These are phyloP conservation scores for Neurospora sp. DNA, from an alignment of 2,329 filamentous ascomycete genomes.

Conservation along the genomic window DNA sequence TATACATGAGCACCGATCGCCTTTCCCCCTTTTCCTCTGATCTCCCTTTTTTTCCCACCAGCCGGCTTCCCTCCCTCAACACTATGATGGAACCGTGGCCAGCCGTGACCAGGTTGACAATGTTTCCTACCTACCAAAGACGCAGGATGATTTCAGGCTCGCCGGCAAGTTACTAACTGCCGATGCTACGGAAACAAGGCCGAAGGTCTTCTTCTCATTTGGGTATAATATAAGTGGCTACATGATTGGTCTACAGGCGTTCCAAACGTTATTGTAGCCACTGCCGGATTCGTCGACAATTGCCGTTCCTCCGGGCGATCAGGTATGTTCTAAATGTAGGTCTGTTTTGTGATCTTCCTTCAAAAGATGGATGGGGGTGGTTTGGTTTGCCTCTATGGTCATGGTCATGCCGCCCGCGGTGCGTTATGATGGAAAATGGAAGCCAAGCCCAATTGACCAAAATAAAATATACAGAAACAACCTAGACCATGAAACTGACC, in stretches of 20 bases:
- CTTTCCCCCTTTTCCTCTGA: not conserved
- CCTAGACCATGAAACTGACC: not conserved
- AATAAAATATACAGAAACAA: not conserved
- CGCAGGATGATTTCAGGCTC: constrained; percentile 5
- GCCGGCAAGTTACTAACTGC: constrained; percentile 10
- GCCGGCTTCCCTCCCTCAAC: not conserved
- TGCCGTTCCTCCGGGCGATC: constrained; percentile 15
- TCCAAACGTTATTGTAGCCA: constrained; percentile 7
- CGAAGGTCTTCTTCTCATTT: constrained; percentile 15
- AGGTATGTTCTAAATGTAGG: not conserved
- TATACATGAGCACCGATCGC: constrained; percentile 5
- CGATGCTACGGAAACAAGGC: constrained; percentile 19
- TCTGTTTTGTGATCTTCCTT: not conserved
- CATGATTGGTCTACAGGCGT: constrained; percentile 11
- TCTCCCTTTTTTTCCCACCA: not conserved
- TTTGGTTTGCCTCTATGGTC: not conserved
- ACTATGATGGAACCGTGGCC: not conserved
- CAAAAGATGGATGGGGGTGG: not conserved
- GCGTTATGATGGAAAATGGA: not conserved
- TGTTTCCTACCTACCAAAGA: not conserved
- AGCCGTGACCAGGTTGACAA: constrained; percentile 9
- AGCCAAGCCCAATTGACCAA: not conserved
- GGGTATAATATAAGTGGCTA: constrained; percentile 15
- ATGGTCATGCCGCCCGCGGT: not conserved
- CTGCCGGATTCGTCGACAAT: constrained; percentile 13